Percentiles rank a stretch among this genome's conserved stretches.
phyloP scores from a whole-genome alignment of 768 basidiomycete genomes.

The Macrolepiota dolichaula region DNA sequence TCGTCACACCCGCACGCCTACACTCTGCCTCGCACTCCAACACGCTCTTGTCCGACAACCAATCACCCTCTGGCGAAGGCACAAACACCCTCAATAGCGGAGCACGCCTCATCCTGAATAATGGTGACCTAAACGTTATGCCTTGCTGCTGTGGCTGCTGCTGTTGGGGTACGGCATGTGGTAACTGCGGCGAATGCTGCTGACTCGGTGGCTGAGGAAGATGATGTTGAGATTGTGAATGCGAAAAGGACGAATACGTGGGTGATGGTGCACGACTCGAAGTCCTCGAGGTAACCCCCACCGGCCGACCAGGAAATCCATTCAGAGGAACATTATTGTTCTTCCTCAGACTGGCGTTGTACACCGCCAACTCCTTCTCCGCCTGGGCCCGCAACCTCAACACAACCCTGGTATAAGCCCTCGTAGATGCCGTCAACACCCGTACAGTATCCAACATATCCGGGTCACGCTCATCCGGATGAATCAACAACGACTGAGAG shows the following conservation, averaged over 20 bases:
- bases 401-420: conserved; percentile 79
- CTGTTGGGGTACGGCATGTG: conserved; percentile 15
- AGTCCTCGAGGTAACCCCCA: conserved; percentile 31
- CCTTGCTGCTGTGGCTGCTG: conserved; percentile 18
- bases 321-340: conserved; percentile 9
- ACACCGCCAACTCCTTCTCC: conserved; percentile 46
- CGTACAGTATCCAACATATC: conserved; percentile 40
- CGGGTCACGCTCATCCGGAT: conserved; percentile 39
- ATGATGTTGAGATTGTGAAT: conserved; percentile 35
- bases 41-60: conserved; percentile 80
- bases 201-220: conserved; percentile 13
- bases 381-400: conserved; percentile 77
- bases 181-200: neutral
- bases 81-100: conserved; percentile 80
- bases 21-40: conserved; percentile 82
- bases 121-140: conserved; percentile 59
- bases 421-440: conserved; percentile 55
- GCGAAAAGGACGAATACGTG: conserved; percentile 45
- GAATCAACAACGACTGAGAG: conserved; percentile 46
- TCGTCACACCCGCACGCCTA: conserved; percentile 60
- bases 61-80: conserved; percentile 82
- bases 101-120: conserved; percentile 69
- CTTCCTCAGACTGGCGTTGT: conserved; percentile 15
- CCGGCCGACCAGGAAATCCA: conserved; percentile 16
- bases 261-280: conserved; percentile 72